These are phyloP conservation scores for Sphagnum contortum DNA, from an alignment of 225 moss, liverwort and hornwort species.

Conservation along the genomic window DNA sequence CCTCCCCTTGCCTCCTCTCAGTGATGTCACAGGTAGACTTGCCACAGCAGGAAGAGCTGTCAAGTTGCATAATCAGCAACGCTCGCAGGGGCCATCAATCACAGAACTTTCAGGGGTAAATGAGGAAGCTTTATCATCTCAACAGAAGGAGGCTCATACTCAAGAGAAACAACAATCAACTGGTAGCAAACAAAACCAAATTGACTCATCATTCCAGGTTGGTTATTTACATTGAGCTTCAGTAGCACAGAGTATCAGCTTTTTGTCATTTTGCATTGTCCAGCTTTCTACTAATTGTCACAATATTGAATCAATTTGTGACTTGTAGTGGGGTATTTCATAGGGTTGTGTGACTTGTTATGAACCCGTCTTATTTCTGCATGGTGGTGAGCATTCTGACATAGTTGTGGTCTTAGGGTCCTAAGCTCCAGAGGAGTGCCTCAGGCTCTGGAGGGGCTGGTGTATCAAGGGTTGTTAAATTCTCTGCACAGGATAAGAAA, in stretches of 20 bases:
- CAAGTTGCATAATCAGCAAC: slow-evolving; percentile 28
- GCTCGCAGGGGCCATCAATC: slow-evolving; percentile 29
- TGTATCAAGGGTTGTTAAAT: neutral
- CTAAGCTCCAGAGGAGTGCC: slow-evolving; percentile 6
- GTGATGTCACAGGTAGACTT: slow-evolving; percentile 36
- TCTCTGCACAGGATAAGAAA: slow-evolving; percentile 5
- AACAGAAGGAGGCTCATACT: neutral
- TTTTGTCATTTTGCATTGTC: no score
- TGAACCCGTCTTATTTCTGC: neutral
- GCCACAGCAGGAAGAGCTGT: slow-evolving; percentile 23
- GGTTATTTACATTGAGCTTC: no score
- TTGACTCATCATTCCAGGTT: no score
- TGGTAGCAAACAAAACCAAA: no score
- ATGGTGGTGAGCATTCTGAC: neutral
- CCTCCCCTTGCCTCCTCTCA: slow-evolving; percentile 53
- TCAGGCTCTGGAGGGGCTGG: slow-evolving; percentile 7
- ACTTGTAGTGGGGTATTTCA: no score
- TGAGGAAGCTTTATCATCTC: slow-evolving; percentile 30
- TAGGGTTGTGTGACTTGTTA: no score
- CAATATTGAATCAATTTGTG: no score
- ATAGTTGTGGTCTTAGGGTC: slow-evolving; percentile 4
- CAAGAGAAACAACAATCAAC: no score
- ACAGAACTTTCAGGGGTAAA: slow-evolving; percentile 36
- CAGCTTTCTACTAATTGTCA: no score
- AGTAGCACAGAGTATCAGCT: no score